Evolutionary conservation across 2,329 filamentous ascomycete species (phyloP).

Genomic region (Aureobasidium vineae): DNA sequence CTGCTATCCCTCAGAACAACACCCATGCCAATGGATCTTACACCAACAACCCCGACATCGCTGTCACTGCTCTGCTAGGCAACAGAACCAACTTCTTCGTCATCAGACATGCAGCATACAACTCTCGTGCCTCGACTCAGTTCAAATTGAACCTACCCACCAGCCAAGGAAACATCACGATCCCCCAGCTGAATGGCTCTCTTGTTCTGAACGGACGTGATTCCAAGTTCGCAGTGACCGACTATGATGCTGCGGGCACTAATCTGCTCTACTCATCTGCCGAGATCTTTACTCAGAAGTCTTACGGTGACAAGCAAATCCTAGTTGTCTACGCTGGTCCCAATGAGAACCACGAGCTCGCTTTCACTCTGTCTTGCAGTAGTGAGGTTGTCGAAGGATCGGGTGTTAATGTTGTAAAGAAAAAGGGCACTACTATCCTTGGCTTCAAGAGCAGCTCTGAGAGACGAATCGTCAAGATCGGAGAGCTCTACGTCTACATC

Average conservation of each 20-base stretch:
- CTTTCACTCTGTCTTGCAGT: conserved; percentile 43
- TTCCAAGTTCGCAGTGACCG: conserved; percentile 61
- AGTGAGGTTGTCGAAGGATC: conserved; percentile 45
- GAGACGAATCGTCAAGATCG: conserved; percentile 54
- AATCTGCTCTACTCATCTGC: conserved; percentile 57
- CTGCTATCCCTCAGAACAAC: conserved; percentile 54
- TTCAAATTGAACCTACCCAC: conserved; percentile 66
- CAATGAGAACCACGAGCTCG: conserved; percentile 63
- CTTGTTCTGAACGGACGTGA: conserved; percentile 61
- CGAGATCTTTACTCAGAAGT: conserved; percentile 58
- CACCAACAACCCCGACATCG: conserved; percentile 53
- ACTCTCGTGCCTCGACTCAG: conserved; percentile 54
- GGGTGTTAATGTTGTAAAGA: conserved; percentile 39
- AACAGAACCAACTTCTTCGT: conserved; percentile 62
- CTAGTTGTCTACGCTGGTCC: conserved; percentile 61
- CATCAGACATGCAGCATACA: conserved; percentile 62
- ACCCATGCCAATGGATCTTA: conserved; percentile 51
- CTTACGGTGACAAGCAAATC: conserved; percentile 52
- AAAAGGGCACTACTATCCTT: conserved; percentile 48
- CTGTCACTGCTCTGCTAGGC: conserved; percentile 61
- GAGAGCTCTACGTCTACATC: conserved; percentile 56
- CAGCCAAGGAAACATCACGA: conserved; percentile 54
- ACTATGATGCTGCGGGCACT: conserved; percentile 56
- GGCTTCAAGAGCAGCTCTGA: conserved; percentile 58
- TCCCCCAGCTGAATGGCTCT: conserved; percentile 59